Evolutionary conservation across 2,329 filamentous ascomycete species (phyloP).

Genomic region (Colletotrichum godetiae): DNA sequence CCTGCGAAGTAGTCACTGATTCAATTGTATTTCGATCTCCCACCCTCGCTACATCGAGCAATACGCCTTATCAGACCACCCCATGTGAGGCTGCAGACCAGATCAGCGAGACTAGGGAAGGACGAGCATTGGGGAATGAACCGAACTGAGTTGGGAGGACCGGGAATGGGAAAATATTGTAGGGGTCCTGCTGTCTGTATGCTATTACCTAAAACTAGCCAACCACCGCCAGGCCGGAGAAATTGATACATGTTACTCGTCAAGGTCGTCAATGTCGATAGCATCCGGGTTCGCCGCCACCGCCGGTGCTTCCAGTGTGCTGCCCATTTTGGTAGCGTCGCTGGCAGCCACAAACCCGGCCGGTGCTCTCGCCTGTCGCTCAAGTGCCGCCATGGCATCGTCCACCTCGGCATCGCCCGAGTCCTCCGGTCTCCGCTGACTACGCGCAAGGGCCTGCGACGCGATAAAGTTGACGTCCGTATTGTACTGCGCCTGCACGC

Average conservation of each 20-base stretch:
- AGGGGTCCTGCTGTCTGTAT: slow-evolving; percentile 16
- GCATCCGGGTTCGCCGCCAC: slow-evolving; percentile 82
- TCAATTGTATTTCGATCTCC: neutral
- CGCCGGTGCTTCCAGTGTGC: slow-evolving; percentile 54
- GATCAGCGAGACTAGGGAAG: neutral
- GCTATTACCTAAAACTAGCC: slow-evolving; percentile 19
- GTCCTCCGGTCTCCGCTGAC: slow-evolving; percentile 69
- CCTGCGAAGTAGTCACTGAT: slow-evolving; percentile 10
- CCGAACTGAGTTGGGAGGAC: slow-evolving; percentile 6
- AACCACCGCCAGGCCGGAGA: slow-evolving; percentile 3
- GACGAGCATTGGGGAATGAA: neutral
- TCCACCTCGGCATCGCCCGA: slow-evolving; percentile 60
- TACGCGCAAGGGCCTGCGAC: slow-evolving; percentile 89
- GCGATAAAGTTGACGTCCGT: slow-evolving; percentile 99
- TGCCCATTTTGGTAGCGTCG: slow-evolving; percentile 72
- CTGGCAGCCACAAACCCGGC: slow-evolving; percentile 92
- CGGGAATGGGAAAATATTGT: neutral
- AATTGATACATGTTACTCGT: slow-evolving; percentile 59
- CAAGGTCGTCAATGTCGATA: slow-evolving; percentile 81
- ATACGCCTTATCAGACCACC: neutral
- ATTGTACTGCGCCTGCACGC: slow-evolving; percentile 97
- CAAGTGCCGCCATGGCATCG: slow-evolving; percentile 91
- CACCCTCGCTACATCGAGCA: neutral
- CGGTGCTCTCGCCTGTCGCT: slow-evolving; percentile 88
- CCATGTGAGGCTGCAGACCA: neutral